Evolutionary conservation across 495 filamentous ascomycete species (phyloP).

Genomic region (Penicillium roqueforti): DNA sequence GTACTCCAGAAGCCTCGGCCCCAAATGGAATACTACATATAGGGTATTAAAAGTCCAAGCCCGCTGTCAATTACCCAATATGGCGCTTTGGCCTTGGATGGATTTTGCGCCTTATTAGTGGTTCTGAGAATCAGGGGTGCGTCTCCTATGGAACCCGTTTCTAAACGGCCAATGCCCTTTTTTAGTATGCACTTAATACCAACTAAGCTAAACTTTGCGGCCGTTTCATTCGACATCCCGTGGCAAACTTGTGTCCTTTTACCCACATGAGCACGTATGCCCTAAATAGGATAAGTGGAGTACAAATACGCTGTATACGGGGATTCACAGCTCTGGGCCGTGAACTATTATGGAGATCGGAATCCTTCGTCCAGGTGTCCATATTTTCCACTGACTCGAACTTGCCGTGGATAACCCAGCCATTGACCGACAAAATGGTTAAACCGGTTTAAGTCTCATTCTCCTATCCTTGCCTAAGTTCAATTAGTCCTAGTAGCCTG

Average conservation of each 20-base stretch:
- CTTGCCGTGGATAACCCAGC: background rate
- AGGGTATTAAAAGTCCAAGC: background rate
- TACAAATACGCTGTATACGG: background rate
- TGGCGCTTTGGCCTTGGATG: background rate
- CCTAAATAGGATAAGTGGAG: constrained; percentile 1
- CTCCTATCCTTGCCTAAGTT: constrained; percentile 14
- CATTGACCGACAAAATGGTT: constrained; percentile 7
- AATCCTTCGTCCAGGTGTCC: background rate
- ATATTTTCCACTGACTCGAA: background rate
- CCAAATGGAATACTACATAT: constrained; percentile 13
- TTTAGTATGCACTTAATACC: background rate
- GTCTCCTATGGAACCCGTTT: background rate
- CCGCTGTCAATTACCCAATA: background rate
- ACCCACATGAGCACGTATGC: constrained; percentile 15
- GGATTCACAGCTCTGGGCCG: background rate
- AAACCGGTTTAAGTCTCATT: background rate
- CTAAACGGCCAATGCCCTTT: background rate
- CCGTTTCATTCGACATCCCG: constrained; percentile 7
- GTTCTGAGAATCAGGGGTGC: constrained; percentile 1
- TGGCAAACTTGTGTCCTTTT: constrained; percentile 13
- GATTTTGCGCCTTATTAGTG: background rate
- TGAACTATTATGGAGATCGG: constrained; percentile 1
- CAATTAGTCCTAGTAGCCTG: constrained; percentile 4
- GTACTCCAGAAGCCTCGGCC: constrained; percentile 21
- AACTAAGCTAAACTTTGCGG: constrained; percentile 10